phyloP scores from a whole-genome alignment of 202 grass and related monocot genomes.

The Dendrocalamus latiflorus region DNA sequence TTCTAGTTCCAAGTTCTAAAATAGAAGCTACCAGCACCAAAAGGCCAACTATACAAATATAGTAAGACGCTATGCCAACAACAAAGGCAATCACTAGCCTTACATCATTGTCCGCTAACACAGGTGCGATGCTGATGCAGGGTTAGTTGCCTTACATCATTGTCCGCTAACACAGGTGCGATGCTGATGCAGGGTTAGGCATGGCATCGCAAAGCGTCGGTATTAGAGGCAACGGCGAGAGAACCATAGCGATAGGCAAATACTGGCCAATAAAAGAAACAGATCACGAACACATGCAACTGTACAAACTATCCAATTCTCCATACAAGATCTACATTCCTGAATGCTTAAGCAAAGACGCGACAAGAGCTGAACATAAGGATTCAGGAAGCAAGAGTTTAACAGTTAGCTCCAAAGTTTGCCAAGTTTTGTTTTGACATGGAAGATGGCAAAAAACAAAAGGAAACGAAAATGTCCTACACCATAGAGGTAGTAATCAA shows the following conservation, averaged over 20 bases:
- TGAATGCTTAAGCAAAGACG: not conserved
- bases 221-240: not conserved
- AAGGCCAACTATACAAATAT: not conserved
- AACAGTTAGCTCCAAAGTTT: slow-evolving; percentile 42
- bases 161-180: not conserved
- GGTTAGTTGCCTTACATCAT: not conserved
- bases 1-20: not conserved
- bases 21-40: not conserved
- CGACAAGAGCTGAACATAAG: slow-evolving; percentile 13
- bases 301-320: slow-evolving; percentile 10
- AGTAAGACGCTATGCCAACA: not conserved
- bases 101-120: no score
- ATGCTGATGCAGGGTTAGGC: no score
- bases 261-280: not conserved
- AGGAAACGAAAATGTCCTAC: slow-evolving; percentile 31
- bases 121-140: no score
- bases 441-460: slow-evolving; percentile 19
- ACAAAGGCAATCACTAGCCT: not conserved
- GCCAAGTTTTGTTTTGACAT: slow-evolving; percentile 35
- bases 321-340: not conserved
- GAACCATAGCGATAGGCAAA: not conserved
- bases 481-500: slow-evolving; percentile 38
- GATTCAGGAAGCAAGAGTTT: slow-evolving; percentile 15
- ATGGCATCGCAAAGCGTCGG: not conserved
- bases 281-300: not conserved